Conservation (phyloP, 345 rosid species). For the Turnera subulata region DNA sequence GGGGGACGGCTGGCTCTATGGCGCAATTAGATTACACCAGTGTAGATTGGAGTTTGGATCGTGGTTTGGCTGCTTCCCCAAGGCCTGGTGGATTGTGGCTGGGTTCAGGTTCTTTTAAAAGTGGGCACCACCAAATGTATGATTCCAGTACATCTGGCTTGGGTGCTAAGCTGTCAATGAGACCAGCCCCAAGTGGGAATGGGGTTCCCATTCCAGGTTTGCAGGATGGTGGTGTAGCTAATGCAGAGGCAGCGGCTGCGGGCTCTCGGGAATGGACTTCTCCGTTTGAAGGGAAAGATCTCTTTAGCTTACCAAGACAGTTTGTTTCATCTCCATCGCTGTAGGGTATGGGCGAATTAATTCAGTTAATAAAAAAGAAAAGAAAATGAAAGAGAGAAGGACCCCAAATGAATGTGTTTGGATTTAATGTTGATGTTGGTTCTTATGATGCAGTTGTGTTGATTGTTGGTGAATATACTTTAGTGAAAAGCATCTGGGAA, state of each 20-base stretch:
- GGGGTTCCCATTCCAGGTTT: conserved; percentile 37
- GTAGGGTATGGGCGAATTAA: conserved; percentile 24
- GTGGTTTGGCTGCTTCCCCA: conserved; percentile 45
- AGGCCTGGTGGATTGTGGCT: conserved; percentile 40
- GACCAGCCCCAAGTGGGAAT: conserved; percentile 33
- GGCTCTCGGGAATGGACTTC: conserved; percentile 77
- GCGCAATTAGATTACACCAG: conserved; percentile 55
- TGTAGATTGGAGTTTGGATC: conserved; percentile 82
- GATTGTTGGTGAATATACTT: conserved; percentile 22
- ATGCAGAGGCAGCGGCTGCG: conserved; percentile 37
- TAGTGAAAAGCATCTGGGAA: conserved; percentile 10
- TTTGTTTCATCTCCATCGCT: conserved; percentile 76
- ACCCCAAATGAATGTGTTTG: conserved; percentile 35
- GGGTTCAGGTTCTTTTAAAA: conserved; percentile 33
- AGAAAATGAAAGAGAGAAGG: conserved; percentile 8
- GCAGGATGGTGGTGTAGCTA: conserved; percentile 33
- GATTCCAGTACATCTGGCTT: conserved; percentile 34
- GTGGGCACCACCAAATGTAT: conserved; percentile 26
- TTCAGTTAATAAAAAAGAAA: background rate
- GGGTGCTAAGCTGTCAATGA: conserved; percentile 41
- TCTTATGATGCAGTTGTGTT: conserved; percentile 23
- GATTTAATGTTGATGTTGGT: conserved; percentile 42
- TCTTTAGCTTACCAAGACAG: conserved; percentile 85
- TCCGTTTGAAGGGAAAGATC: conserved; percentile 84
- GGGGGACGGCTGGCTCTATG: conserved; percentile 58